phyloP scores from a whole-genome alignment of 768 basidiomycete species.

The Xerocomus brunneocitrinus region DNA sequence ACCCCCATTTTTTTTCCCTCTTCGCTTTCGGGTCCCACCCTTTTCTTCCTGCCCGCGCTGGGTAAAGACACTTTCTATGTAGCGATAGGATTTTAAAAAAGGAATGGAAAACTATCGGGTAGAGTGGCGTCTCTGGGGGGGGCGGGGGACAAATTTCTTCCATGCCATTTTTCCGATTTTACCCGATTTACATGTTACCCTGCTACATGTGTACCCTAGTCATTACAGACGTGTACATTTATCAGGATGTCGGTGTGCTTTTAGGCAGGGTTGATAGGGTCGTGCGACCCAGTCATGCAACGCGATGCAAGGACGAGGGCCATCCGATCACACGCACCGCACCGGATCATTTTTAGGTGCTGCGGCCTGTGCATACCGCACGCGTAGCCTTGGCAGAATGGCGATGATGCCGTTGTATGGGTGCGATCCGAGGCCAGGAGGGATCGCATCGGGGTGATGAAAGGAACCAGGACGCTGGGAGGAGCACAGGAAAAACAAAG shows the following conservation, averaged over 20 bases:
- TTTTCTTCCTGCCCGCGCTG: neutral
- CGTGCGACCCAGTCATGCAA: too few species aligned
- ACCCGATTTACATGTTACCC: neutral
- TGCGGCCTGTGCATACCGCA: too few species aligned
- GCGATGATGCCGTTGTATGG: too few species aligned
- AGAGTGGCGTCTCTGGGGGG: neutral
- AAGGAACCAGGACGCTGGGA: too few species aligned
- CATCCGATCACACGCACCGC: too few species aligned
- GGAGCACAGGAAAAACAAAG: too few species aligned
- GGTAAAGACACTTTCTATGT: constrained; percentile 3
- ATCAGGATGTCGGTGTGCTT: neutral
- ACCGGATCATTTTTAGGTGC: too few species aligned
- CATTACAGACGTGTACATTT: neutral
- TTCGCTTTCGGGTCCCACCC: neutral
- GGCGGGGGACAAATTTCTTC: neutral
- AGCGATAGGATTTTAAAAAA: constrained; percentile 15
- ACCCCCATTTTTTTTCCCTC: neutral
- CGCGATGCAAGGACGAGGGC: too few species aligned
- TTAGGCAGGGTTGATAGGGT: neutral
- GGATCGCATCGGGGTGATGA: too few species aligned
- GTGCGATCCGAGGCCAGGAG: too few species aligned
- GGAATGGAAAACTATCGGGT: neutral
- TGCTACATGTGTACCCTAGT: neutral
- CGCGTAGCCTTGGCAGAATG: too few species aligned
- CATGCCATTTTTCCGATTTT: neutral